Base-by-base conservation (phyloP, 345 rosid species). In the Sapria himalayana region DNA sequence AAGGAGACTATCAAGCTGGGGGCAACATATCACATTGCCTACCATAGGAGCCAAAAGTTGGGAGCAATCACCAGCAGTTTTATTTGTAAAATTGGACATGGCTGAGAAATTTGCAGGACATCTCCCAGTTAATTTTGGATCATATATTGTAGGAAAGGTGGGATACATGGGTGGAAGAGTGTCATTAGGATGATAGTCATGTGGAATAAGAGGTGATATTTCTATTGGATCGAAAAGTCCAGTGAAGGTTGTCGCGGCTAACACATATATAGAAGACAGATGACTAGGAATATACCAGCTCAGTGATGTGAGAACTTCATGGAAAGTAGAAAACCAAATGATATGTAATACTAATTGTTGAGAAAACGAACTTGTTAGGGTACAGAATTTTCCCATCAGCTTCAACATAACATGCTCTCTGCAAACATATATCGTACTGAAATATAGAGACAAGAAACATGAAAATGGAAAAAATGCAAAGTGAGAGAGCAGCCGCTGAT, bases 21-120 rank as follows among this genome's bases (percentile, higher is more conserved):
- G 98, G 56, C 98, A 86, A 53, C 94, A 86, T 48, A 86, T 76
- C 20, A 74, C 98, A 15, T 79, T 82, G 51, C 89, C 98, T 43
- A 82, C 94, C 57, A 78, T 66, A 16, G 72, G 48, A 31, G 98
- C 98, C 19, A 86, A 60, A 15, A 76, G 72, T 45, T 57, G 62
- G 43, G 85, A 66, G 59, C 98, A 86, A 60, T 86, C 98, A 19
- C 76, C 64, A 18, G 94, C 85, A 5, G 98, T 71, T 49, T 63
- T 82, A 47, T 62, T 70, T 35, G 82, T 46, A 43, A 78, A 52
- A 61, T 49, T 49, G 18, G 85, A 74, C 34, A 82, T 46, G 10
- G 71, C 65, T 49, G 85, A 70, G 61, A 86, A 76, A 62, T 86
- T 76, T 57, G 76, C 63, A 32, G 93, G 81, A 52, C 98, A 86